Conservation (phyloP, 495 filamentous ascomycete species). For the Wilcoxina mikolae region DNA sequence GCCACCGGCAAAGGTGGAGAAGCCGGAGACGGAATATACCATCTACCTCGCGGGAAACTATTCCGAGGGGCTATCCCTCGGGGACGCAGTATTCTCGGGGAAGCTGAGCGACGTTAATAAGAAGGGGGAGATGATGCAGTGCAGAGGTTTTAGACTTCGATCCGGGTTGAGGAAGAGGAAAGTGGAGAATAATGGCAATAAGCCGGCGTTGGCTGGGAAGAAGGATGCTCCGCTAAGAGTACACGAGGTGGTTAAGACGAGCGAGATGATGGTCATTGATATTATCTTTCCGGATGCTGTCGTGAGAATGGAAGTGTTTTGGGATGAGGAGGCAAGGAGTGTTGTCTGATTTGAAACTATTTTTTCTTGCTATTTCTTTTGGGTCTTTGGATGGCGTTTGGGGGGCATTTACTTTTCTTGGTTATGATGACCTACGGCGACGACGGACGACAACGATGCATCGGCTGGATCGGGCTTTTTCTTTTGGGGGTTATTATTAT, state of each 20-base stretch:
- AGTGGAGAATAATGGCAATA: neutral
- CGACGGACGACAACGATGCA: no score
- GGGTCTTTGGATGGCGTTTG: no score
- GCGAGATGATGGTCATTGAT: conserved; percentile 26
- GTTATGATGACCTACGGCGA: no score
- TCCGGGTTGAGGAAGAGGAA: neutral
- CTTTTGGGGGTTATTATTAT: no score
- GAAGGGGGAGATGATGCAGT: conserved; percentile 2
- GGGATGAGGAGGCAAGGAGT: conserved; percentile 16
- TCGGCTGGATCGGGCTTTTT: no score
- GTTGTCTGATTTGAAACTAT: no score
- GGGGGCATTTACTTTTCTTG: no score
- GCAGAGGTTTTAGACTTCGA: neutral
- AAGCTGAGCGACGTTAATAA: conserved; percentile 11
- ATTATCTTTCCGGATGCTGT: conserved; percentile 26
- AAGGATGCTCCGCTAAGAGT: conserved; percentile 15
- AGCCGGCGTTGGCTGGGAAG: neutral
- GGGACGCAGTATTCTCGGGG: conserved; percentile 21
- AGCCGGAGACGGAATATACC: conserved; percentile 22
- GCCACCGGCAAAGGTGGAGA: neutral
- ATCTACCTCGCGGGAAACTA: conserved; percentile 23
- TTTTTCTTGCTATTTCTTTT: no score
- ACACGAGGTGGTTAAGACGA: conserved; percentile 23
- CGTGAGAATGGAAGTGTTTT: conserved; percentile 25
- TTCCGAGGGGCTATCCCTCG: conserved; percentile 11